Conservation (phyloP, 768 basidiomycete species). For the Termitomyces sp. region DNA sequence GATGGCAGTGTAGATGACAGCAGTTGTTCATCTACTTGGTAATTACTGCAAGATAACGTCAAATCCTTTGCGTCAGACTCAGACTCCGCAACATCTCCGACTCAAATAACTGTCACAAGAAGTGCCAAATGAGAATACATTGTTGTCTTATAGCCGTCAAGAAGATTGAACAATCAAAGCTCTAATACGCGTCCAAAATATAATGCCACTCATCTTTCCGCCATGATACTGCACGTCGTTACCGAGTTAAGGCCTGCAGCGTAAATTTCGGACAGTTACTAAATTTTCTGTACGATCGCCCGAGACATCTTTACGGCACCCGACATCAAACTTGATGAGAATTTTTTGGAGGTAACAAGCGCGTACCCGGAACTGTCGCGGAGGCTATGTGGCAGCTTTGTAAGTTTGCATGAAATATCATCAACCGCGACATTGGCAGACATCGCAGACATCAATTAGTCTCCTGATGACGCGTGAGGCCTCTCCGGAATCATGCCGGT, state of each 20-base stretch:
- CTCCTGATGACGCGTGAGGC: constrained; percentile 3
- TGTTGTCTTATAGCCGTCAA: too few species aligned
- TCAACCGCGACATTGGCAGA: not conserved
- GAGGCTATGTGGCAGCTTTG: not conserved
- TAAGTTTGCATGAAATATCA: not conserved
- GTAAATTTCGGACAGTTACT: not conserved
- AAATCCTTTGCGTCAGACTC: not conserved
- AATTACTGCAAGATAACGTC: not conserved
- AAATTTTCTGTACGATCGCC: not conserved
- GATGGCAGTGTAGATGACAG: not conserved
- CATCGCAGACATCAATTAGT: not conserved
- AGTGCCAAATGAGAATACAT: not conserved
- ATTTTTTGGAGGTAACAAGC: not conserved
- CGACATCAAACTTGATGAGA: not conserved
- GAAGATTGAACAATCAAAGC: not conserved
- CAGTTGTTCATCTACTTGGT: too few species aligned
- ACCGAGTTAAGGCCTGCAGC: not conserved
- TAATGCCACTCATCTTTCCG: not conserved
- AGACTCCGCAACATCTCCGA: constrained; percentile 10
- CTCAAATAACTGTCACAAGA: not conserved
- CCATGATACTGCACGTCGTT: not conserved
- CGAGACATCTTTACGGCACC: not conserved
- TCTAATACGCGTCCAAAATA: not conserved
- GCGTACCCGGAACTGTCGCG: not conserved
- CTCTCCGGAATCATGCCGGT: not conserved